Percentiles rank a stretch among this genome's conserved stretches.
Conservation (phyloP, 805 yeast species). For the Schwanniomyces yamadae region DNA sequence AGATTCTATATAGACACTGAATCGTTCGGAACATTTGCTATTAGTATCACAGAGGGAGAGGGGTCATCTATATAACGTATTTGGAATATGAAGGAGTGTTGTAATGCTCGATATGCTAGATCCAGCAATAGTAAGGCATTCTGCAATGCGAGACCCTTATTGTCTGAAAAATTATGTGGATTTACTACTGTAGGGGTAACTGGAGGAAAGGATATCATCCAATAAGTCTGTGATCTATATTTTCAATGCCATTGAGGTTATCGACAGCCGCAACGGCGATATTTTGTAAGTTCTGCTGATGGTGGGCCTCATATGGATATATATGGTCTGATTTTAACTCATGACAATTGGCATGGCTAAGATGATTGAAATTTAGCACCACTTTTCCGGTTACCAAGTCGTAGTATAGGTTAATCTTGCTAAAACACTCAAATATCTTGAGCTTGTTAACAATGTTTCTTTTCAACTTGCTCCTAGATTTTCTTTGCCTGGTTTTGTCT, state of each 20-base stretch:
- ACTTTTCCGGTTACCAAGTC: slow-evolving; percentile 5
- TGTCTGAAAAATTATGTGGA: not conserved
- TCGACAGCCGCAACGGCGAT: slow-evolving; percentile 2
- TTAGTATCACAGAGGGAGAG: too few species aligned
- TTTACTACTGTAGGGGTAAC: too few species aligned
- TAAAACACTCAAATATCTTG: slow-evolving; percentile 6
- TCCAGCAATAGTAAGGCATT: too few species aligned
- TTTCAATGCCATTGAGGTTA: not conserved
- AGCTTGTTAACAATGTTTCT: slow-evolving; percentile 4
- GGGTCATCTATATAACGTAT: too few species aligned
- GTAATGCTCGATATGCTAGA: too few species aligned
- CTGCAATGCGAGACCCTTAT: too few species aligned
- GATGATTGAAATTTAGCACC: slow-evolving; percentile 4
- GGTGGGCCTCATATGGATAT: not conserved
- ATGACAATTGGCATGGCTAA: slow-evolving; percentile 1
- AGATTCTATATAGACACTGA: too few species aligned
- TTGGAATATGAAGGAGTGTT: too few species aligned
- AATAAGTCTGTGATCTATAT: slow-evolving; percentile 2
- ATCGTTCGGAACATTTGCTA: too few species aligned
- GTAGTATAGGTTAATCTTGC: slow-evolving; percentile 6
- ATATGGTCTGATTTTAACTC: not conserved
- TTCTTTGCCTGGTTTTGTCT: slow-evolving; percentile 8
- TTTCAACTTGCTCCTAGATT: slow-evolving; percentile 7
- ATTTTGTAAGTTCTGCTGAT: not conserved
- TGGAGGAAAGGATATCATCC: too few species aligned